These are phyloP conservation scores for Tephrocybe sp. DNA, from an alignment of 768 basidiomycete genomes.

Conservation along the genomic window DNA sequence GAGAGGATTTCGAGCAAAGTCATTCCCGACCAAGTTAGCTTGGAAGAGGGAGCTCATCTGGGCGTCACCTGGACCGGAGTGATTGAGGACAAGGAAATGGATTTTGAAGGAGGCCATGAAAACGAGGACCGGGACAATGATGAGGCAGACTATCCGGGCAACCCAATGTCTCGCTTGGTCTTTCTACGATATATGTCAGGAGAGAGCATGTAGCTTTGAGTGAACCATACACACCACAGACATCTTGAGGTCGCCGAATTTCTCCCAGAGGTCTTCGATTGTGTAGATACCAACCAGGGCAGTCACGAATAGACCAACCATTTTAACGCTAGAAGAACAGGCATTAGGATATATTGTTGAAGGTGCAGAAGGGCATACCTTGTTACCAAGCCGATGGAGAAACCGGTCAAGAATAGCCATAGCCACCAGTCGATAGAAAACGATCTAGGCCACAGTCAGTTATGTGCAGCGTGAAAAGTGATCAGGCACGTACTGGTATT, in stretches of 20 bases:
- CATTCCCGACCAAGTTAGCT: constrained; percentile 92
- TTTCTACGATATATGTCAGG: constrained; percentile 45
- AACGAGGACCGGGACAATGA: constrained; percentile 86
- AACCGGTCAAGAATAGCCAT: constrained; percentile 92
- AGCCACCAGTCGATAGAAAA: constrained; percentile 98
- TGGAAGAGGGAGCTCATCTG: constrained; percentile 99
- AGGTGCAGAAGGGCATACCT: constrained; percentile 47
- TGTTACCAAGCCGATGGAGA: constrained; percentile 93
- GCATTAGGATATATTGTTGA: neutral
- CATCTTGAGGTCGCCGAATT: constrained; percentile 95
- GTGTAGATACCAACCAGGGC: constrained; percentile 95
- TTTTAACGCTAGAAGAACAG: constrained; percentile 73
- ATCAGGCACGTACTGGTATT: constrained; percentile 70
- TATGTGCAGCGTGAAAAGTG: neutral
- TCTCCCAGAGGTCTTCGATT: constrained; percentile 97
- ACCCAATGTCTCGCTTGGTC: constrained; percentile 91
- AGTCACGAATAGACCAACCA: constrained; percentile 95
- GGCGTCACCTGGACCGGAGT: constrained; percentile 94
- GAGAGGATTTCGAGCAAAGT: constrained; percentile 88
- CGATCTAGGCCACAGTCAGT: constrained; percentile 48
- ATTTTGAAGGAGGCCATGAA: constrained; percentile 96
- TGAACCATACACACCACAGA: constrained; percentile 59
- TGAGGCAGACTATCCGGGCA: constrained; percentile 82
- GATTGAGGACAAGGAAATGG: constrained; percentile 93
- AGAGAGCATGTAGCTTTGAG: neutral